Conservation (phyloP, 768 basidiomycete species). For the Phallus indusiatus region DNA sequence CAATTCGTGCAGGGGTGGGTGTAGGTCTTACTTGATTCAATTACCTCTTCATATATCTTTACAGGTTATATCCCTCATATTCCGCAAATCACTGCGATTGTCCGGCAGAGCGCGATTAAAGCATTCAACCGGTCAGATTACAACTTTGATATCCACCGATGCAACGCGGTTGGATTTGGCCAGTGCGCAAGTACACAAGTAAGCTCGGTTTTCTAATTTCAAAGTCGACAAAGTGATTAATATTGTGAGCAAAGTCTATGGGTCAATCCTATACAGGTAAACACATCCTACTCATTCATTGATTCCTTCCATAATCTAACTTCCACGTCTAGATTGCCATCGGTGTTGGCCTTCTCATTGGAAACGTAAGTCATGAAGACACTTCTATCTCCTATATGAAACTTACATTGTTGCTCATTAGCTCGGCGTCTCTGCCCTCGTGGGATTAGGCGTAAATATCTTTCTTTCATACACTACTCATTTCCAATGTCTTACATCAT, state of each 20-base stretch:
- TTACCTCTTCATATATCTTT: background rate
- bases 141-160: conserved; percentile 62
- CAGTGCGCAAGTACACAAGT: conserved; percentile 28
- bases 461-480: background rate
- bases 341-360: conserved; percentile 52
- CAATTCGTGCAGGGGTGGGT: conserved; percentile 39
- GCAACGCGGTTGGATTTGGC: conserved; percentile 44
- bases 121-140: conserved; percentile 57
- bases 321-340: conserved; percentile 34
- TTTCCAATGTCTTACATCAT: conserved; percentile 4
- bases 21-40: background rate
- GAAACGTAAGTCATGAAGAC: conserved; percentile 32
- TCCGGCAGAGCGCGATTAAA: conserved; percentile 49
- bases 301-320: background rate
- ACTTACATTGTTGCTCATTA: conserved; percentile 16
- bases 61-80: conserved; percentile 37
- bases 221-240: background rate
- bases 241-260: conserved; percentile 31
- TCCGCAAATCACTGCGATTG: conserved; percentile 58
- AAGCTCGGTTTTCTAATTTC: conserved; percentile 7
- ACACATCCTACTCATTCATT: background rate
- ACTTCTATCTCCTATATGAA: background rate
- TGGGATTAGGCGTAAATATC: conserved; percentile 40
- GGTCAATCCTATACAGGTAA: conserved; percentile 52
- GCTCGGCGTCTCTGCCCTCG: conserved; percentile 63